These are phyloP conservation scores for Sphaerobolus stellatus DNA, from an alignment of 1,284 basidiomycete species.

Conservation along the genomic window DNA sequence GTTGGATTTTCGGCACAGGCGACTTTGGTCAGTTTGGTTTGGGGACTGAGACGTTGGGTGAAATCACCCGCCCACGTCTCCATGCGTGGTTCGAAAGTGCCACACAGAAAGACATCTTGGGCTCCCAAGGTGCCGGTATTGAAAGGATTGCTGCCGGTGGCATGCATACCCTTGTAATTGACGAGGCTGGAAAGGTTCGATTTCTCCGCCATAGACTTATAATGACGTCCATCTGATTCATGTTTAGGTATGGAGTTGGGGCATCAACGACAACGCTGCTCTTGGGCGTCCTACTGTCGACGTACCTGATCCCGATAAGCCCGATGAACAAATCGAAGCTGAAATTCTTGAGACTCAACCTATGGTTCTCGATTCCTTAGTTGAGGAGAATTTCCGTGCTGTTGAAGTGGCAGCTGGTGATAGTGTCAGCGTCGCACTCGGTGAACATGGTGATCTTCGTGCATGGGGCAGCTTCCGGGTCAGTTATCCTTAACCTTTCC, in stretches of 20 bases:
- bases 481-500: slow-evolving; percentile 21
- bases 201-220: not conserved
- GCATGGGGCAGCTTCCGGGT: slow-evolving; percentile 62
- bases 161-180: slow-evolving; percentile 51
- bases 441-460: slow-evolving; percentile 47
- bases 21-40: slow-evolving; percentile 50
- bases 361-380: slow-evolving; percentile 41
- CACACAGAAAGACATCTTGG: slow-evolving; percentile 34
- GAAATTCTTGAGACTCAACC: slow-evolving; percentile 55
- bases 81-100: slow-evolving; percentile 41
- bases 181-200: slow-evolving; percentile 45
- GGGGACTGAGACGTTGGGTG: slow-evolving; percentile 43
- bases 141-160: slow-evolving; percentile 46
- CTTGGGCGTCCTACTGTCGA: slow-evolving; percentile 48
- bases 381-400: slow-evolving; percentile 47
- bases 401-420: slow-evolving; percentile 53
- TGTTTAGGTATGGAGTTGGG: slow-evolving; percentile 46
- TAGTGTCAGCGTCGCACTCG: slow-evolving; percentile 48
- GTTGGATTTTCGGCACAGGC: slow-evolving; percentile 47
- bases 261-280: slow-evolving; percentile 60
- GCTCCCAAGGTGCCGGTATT: slow-evolving; percentile 36
- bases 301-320: slow-evolving; percentile 36
- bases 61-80: slow-evolving; percentile 42
- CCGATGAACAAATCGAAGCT: slow-evolving; percentile 36
- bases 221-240: not conserved